Base-by-base conservation (phyloP, 2,329 filamentous ascomycete species). In the Volutella citrinella region DNA sequence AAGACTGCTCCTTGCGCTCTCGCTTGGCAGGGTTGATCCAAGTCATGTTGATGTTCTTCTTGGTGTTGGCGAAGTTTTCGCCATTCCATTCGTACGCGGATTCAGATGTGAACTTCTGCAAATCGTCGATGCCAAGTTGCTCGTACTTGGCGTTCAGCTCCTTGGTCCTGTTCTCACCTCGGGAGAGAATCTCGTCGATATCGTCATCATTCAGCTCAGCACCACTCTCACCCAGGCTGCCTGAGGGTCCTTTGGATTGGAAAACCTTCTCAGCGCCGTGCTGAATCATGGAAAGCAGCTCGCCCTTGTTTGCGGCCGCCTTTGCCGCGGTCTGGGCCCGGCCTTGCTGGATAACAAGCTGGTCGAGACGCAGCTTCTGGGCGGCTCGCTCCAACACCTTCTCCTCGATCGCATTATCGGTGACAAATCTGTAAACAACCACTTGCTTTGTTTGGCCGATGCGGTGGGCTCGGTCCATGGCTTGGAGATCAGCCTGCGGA, bases 21-120 rank as follows among this genome's bases (percentile, higher is more conserved):
- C 93, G 90, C 72, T 98, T 98, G 12, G 91, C 82, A 3, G 93
- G 94, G 54, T 98, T 95, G 68, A 98, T 98, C 94, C 94, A 98
- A 55, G 74, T 90, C 46, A 96, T 77, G 30, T 87, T 88, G 44
- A 96, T 87, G 30, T 95, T 88, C 62, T 94, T 95, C 68, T 94
- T 94, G 57, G 83, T 79, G 38, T 85, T 87, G 33, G 89, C 87
- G 60, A 98, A 98, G 54, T 91, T 91, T 65, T 97, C 84, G 28
- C 93, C 93, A 46, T 98, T 98, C 94, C 94, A 98, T 58, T 97
- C 93, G 54, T 98, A 98, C 1, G 94, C 90, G 34, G 88, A 95
- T 54, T 98, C 93, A 0, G 91, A 96, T 2, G 85, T 93, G 63
- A 98, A 98, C 57, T 97, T 97, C 59, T 98, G 93, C 26, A 98